Evolutionary conservation across 2,329 filamentous ascomycete species (phyloP), one percentile per base, ranked within the genome.

Genomic region (Aureobasidium sp.): DNA sequence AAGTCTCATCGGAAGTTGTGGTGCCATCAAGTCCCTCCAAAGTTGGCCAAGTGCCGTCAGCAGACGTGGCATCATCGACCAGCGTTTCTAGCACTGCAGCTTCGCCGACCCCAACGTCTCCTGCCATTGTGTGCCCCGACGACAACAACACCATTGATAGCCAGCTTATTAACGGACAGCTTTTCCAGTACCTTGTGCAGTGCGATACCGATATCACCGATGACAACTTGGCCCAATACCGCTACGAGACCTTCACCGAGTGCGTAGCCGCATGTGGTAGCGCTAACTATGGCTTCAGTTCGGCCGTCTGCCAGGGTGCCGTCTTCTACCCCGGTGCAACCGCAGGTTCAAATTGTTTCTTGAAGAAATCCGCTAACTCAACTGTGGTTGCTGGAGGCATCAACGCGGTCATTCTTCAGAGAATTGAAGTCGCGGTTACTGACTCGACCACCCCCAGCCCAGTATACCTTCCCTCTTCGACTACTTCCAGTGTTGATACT

Each of bases 251-350:
- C 24, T 70, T 70, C 62, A 66, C 66, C 9, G 66, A 73, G 42
- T 73, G 72, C 61, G 67, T 68, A 15, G 70, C 68, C 22, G 70
- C 72, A 53, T 73, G 72, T 60, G 72, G 71, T 9, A 49, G 65
- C 11, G 68, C 67, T n/a, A 67, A 73, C 60, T 63, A 64, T 39
- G 64, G 66, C 5, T 67, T 71, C 53, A 66, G 68, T 40, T 60
- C 53, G 6, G 67, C 68, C 1, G 68, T 70, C n/a, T 74, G 71
- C 63, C 66, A 71, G 61, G 70, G 68, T 39, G 66, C 69, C 9
- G 69, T 68, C 5, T 72, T 68, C 66, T 70, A 68, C 62, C 64
- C 65, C n/a, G 60, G 64, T 19, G 68, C 67, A 11, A 19, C 29
- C 7, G 19, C 50, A 12, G 48, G 59, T n/a, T 66, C 65, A 40